phyloP scores from a whole-genome alignment of 129 eudicot species.

The Deinandra increscens region DNA sequence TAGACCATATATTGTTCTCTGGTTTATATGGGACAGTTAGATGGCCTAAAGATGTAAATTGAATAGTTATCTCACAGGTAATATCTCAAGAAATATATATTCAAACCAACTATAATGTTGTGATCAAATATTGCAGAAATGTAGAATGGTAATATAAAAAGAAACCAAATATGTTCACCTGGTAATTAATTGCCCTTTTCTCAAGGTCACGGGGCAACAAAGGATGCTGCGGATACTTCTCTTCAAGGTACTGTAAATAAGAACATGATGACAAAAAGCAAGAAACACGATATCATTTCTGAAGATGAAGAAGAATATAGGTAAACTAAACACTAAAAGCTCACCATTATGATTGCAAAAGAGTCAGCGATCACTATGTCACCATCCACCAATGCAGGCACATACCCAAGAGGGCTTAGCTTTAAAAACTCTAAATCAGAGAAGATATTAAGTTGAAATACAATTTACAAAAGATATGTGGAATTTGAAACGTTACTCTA shows the following conservation, averaged over 20 bases:
- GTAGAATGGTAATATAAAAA: conserved; percentile 3
- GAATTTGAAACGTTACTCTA: too few species aligned
- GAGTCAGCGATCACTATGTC: conserved; percentile 71
- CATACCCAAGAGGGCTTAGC: conserved; percentile 76
- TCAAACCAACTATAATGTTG: neutral
- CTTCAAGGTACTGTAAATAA: conserved; percentile 72
- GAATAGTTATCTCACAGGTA: too few species aligned
- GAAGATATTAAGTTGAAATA: neutral
- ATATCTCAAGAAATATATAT: conserved; percentile 1
- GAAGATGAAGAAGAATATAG: neutral
- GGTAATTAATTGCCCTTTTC: conserved; percentile 75
- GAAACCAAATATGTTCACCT: conserved; percentile 42
- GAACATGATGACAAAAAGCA: neutral
- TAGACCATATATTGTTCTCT: too few species aligned
- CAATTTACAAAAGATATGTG: neutral
- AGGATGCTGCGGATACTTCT: conserved; percentile 82
- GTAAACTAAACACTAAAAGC: conserved; percentile 16
- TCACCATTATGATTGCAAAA: conserved; percentile 75
- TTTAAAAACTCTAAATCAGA: conserved; percentile 51
- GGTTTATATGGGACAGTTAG: too few species aligned
- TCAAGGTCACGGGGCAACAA: conserved; percentile 72
- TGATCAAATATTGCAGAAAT: neutral
- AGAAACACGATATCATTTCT: neutral
- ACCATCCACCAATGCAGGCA: conserved; percentile 81
- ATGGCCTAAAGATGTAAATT: too few species aligned